A percentile compares a stretch with the other conserved stretches of the same genome.
Evolutionary conservation across 2,329 filamentous ascomycete genomes (phyloP).

Genomic region (Xylariaceae sp.): DNA sequence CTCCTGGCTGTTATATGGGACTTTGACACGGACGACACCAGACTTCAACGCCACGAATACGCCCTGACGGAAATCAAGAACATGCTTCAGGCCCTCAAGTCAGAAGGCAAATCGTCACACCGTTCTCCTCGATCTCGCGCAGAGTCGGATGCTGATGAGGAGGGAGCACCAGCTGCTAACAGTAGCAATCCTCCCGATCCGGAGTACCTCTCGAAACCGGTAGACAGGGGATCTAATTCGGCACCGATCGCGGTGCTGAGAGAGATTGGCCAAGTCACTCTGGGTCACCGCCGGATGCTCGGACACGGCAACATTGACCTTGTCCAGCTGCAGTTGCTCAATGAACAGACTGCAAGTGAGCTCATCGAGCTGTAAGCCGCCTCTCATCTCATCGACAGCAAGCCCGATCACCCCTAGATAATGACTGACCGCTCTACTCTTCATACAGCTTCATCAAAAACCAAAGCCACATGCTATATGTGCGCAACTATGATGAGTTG

Average conservation of each 20-base stretch:
- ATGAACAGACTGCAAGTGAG: constrained; percentile 30
- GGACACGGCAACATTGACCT: constrained; percentile 29
- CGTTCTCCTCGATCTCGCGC: constrained; percentile 3
- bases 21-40: constrained; percentile 11
- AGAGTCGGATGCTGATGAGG: constrained; percentile 9
- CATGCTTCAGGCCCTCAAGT: constrained; percentile 22
- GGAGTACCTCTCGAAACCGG: constrained; percentile 29
- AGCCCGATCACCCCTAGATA: not conserved
- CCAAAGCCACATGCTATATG: constrained; percentile 29
- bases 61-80: constrained; percentile 26
- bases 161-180: constrained; percentile 5
- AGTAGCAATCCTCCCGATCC: constrained; percentile 20
- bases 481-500: constrained; percentile 26
- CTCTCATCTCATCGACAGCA: not conserved
- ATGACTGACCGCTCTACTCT: not conserved
- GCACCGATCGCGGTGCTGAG: constrained; percentile 31
- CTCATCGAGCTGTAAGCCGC: constrained; percentile 30
- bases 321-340: constrained; percentile 30
- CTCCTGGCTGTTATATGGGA: not conserved
- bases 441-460: constrained; percentile 27
- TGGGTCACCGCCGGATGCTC: constrained; percentile 27
- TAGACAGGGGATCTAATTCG: constrained; percentile 30
- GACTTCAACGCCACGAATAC: constrained; percentile 28
- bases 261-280: constrained; percentile 29
- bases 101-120: constrained; percentile 8